Percentiles rank a stretch among this genome's conserved stretches.
phyloP scores from a whole-genome alignment of 148 eudicot species.

The Spergularia bocconei region DNA sequence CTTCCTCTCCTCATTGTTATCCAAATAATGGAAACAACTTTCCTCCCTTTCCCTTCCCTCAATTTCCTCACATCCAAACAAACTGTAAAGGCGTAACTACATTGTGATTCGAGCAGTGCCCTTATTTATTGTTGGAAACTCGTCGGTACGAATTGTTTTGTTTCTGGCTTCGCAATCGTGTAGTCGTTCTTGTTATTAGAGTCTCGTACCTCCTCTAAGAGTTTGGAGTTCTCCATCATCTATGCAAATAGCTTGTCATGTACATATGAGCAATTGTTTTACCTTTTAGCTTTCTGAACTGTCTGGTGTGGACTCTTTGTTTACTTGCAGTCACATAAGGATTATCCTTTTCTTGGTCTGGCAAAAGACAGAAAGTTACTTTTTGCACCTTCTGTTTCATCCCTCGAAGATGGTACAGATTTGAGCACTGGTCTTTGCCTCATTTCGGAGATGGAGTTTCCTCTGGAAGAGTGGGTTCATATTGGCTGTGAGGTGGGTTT shows the following conservation, averaged over 20 bases:
- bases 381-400: conserved; percentile 40
- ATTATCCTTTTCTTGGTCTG: conserved; percentile 57
- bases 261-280: no score
- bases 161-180: background rate
- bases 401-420: conserved; percentile 37
- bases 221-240: background rate
- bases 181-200: background rate
- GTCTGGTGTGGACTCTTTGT: background rate
- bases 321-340: conserved; percentile 43
- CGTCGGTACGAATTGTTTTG: background rate
- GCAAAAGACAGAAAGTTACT: conserved; percentile 50
- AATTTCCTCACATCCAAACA: no score
- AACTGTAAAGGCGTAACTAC: no score
- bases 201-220: background rate
- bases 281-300: background rate
- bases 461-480: conserved; percentile 73
- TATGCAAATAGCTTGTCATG: background rate
- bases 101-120: no score
- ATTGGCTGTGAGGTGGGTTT: conserved; percentile 75
- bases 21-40: no score
- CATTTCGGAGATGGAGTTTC: conserved; percentile 43
- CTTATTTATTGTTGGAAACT: no score
- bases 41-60: no score
- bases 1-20: no score
- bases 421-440: conserved; percentile 31